These are phyloP conservation scores for Fonsecaea nubica DNA, from an alignment of 2,329 filamentous ascomycete species.

Conservation along the genomic window DNA sequence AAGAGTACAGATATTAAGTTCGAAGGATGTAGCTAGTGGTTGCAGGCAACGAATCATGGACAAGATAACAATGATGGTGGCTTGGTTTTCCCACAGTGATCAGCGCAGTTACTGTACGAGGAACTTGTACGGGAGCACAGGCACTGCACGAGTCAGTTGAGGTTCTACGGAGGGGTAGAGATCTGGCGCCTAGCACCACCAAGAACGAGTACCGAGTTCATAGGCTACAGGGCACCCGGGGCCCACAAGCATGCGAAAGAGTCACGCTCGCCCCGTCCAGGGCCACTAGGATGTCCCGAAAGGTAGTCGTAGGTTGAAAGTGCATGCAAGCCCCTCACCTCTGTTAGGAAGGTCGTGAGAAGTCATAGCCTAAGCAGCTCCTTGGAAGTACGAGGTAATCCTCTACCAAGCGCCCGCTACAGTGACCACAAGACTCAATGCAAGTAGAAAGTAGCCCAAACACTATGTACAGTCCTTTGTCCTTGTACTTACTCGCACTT, in stretches of 20 bases:
- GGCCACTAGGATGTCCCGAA: not conserved
- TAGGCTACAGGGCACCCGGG: not conserved
- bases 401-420: too few species aligned
- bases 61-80: not conserved
- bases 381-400: too few species aligned
- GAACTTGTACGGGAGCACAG: not conserved
- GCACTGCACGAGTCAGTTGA: too few species aligned
- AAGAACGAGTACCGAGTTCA: too few species aligned
- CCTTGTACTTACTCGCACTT: too few species aligned
- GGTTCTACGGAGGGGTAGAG: not conserved
- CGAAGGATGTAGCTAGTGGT: conserved; percentile 4
- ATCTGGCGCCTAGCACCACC: not conserved
- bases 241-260: not conserved
- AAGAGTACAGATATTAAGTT: not conserved
- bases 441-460: too few species aligned
- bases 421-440: too few species aligned
- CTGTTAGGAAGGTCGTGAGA: not conserved
- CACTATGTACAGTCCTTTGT: too few species aligned
- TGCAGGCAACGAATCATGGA: not conserved
- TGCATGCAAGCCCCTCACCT: not conserved
- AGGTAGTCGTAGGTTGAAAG: not conserved
- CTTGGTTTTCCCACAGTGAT: not conserved
- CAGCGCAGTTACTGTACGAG: not conserved
- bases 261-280: not conserved
- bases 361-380: not conserved